Percentiles rank a stretch among this genome's conserved stretches.
Evolutionary conservation across 305 asterid genomes (phyloP).

Genomic region (Ruellia speciosa): DNA sequence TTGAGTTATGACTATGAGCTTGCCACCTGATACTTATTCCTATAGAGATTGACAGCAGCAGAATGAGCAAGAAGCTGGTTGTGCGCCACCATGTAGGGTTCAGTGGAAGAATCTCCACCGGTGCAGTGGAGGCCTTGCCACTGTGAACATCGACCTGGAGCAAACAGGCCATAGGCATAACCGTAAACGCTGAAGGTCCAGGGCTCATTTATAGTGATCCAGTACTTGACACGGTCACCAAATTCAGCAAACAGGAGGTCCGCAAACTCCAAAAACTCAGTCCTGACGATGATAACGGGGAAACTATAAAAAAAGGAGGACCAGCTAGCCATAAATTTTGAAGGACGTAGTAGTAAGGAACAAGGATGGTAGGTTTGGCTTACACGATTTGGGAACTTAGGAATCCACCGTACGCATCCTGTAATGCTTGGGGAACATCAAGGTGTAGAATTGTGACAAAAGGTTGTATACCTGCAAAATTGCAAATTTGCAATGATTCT

Average conservation of each 20-base stretch:
- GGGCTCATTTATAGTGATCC: slow-evolving; percentile 55
- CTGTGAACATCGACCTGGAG: slow-evolving; percentile 48
- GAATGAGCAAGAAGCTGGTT: slow-evolving; percentile 55
- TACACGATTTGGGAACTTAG: slow-evolving; percentile 43
- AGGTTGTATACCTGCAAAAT: slow-evolving; percentile 40
- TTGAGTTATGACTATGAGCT: background rate
- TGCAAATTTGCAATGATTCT: background rate
- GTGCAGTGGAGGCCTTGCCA: slow-evolving; percentile 35
- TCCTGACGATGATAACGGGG: slow-evolving; percentile 23
- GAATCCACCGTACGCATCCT: slow-evolving; percentile 54
- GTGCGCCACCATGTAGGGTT: slow-evolving; percentile 45
- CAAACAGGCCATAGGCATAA: slow-evolving; percentile 30
- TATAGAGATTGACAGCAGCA: slow-evolving; percentile 34
- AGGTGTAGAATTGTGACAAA: slow-evolving; percentile 47
- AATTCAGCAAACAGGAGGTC: slow-evolving; percentile 32
- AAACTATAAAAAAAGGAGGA: too few species aligned
- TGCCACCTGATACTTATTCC: slow-evolving; percentile 37
- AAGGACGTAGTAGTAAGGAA: too few species aligned
- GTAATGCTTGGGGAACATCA: slow-evolving; percentile 47
- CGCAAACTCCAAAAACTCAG: slow-evolving; percentile 33
- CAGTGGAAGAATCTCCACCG: slow-evolving; percentile 40
- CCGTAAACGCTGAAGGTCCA: slow-evolving; percentile 43
- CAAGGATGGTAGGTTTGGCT: slow-evolving; percentile 12
- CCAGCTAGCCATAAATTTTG: too few species aligned
- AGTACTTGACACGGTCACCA: slow-evolving; percentile 49